Evolutionary conservation across 305 asterid species (phyloP).

Genomic region (Fraxinus floribunda): DNA sequence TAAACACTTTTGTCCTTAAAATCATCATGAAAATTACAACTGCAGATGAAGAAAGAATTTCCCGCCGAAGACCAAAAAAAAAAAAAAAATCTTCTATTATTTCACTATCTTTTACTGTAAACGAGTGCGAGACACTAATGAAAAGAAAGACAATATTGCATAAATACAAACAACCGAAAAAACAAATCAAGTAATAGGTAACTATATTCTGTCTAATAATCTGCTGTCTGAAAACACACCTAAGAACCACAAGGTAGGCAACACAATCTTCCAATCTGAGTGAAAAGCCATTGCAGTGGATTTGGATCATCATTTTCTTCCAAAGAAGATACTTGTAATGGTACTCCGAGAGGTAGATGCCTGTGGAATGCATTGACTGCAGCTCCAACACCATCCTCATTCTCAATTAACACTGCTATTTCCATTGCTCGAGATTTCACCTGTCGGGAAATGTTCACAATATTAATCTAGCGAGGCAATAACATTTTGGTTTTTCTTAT

Average conservation of each 20-base stretch:
- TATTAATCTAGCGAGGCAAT: background rate
- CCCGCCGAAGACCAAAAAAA: background rate
- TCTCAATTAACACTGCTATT: constrained; percentile 53
- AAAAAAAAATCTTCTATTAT: background rate
- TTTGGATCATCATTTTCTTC: constrained; percentile 49
- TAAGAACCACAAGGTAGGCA: constrained; percentile 58
- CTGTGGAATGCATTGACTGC: constrained; percentile 93
- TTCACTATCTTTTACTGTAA: background rate
- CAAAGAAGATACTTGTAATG: constrained; percentile 45
- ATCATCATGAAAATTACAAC: background rate
- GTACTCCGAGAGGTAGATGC: constrained; percentile 70
- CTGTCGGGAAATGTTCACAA: constrained; percentile 35
- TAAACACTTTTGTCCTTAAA: background rate
- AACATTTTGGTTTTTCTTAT: background rate
- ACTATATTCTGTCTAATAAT: constrained; percentile 26
- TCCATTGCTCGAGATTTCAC: constrained; percentile 76
- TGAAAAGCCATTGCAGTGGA: constrained; percentile 79
- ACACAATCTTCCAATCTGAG: constrained; percentile 69
- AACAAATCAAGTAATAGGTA: background rate
- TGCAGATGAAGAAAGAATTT: background rate
- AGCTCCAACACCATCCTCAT: constrained; percentile 87
- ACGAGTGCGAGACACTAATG: background rate
- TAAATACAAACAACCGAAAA: constrained; percentile 7
- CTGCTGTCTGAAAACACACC: constrained; percentile 3
- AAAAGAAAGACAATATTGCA: constrained; percentile 21